These are phyloP conservation scores for Rhododendron griersonianum DNA, from an alignment of 148 eudicot species.

Conservation along the genomic window DNA sequence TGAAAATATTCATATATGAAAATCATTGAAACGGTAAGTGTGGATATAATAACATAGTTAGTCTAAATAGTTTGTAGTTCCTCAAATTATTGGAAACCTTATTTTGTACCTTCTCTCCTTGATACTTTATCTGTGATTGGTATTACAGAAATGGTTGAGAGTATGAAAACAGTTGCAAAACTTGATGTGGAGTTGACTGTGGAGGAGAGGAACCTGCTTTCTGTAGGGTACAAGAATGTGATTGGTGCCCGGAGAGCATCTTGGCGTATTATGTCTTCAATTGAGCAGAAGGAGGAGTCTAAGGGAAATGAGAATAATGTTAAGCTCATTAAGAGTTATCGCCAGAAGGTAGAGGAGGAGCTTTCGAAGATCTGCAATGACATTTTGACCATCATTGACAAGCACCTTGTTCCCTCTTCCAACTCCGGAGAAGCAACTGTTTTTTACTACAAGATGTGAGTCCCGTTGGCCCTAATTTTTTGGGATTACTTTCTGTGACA, in stretches of 20 bases:
- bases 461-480: not conserved
- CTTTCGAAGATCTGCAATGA: conserved; percentile 19
- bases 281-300: conserved; percentile 23
- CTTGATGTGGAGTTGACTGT: conserved; percentile 18
- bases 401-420: conserved; percentile 10
- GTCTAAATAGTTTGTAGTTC: not conserved
- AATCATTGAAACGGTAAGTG: not conserved
- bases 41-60: not conserved
- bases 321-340: conserved; percentile 6
- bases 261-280: conserved; percentile 26
- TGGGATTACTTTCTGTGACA: not conserved
- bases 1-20: not conserved
- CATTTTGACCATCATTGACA: not conserved
- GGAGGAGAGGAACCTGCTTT: conserved; percentile 28
- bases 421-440: conserved; percentile 13
- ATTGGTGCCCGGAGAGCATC: conserved; percentile 31
- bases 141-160: conserved; percentile 21
- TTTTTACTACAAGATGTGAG: conserved; percentile 21
- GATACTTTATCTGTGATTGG: not conserved
- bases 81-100: not conserved
- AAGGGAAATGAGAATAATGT: conserved; percentile 21
- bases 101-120: not conserved
- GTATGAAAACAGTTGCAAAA: conserved; percentile 19
- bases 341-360: conserved; percentile 19
- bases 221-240: conserved; percentile 29